Evolutionary conservation across 2,329 filamentous ascomycete species (phyloP).

Genomic region (Arachnopeziza araneosa): DNA sequence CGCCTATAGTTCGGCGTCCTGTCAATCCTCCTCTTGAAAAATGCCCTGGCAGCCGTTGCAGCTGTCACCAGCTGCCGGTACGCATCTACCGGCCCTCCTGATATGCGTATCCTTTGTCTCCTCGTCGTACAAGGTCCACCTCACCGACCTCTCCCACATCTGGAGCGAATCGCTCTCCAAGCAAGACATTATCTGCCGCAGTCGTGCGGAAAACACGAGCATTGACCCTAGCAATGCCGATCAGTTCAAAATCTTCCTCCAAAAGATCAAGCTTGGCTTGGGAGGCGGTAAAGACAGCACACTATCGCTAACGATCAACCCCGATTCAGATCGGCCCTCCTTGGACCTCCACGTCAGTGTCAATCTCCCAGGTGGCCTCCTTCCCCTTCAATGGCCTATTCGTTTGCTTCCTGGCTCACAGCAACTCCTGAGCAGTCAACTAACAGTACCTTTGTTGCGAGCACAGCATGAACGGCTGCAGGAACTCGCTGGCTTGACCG

Average conservation of each 20-base stretch:
- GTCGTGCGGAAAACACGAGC: conserved; percentile 56
- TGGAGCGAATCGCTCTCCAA: conserved; percentile 64
- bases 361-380: conserved; percentile 55
- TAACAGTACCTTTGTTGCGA: conserved; percentile 43
- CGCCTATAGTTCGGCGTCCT: neutral
- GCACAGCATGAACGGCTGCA: conserved; percentile 38
- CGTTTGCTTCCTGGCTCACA: conserved; percentile 39
- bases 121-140: conserved; percentile 55
- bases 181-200: conserved; percentile 56
- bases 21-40: neutral
- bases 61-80: conserved; percentile 12
- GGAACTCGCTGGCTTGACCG: conserved; percentile 39
- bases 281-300: conserved; percentile 39
- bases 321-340: conserved; percentile 30
- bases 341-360: conserved; percentile 47
- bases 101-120: conserved; percentile 52
- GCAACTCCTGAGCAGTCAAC: conserved; percentile 36
- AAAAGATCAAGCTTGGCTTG: conserved; percentile 51
- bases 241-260: conserved; percentile 62
- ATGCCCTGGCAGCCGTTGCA: conserved; percentile 26
- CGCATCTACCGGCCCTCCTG: conserved; percentile 53
- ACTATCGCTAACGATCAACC: conserved; percentile 39
- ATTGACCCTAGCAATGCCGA: conserved; percentile 64
- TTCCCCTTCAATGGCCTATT: conserved; percentile 61
- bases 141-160: conserved; percentile 69